Evolutionary conservation across 257 asterid genomes (phyloP).

Genomic region (Solanum piurae): DNA sequence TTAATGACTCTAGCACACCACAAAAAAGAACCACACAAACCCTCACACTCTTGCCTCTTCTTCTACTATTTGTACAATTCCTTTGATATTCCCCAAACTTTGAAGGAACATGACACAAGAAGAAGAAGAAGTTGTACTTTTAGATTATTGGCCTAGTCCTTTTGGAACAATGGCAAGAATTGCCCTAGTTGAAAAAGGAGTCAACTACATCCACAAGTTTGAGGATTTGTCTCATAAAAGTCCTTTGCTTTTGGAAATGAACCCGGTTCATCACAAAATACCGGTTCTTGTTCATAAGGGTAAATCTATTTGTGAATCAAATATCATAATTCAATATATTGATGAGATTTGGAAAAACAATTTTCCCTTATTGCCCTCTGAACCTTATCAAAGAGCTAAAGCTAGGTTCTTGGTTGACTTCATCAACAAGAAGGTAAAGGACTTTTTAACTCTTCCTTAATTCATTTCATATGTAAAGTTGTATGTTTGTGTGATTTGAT

Average conservation of each 20-base stretch:
- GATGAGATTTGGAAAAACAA: slow-evolving; percentile 10
- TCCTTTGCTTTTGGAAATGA: slow-evolving; percentile 6
- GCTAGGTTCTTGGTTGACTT: slow-evolving; percentile 20
- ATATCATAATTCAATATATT: slow-evolving; percentile 11
- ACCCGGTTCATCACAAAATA: slow-evolving; percentile 6
- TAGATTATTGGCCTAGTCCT: background rate
- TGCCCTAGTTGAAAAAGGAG: slow-evolving; percentile 1
- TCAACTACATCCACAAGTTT: background rate
- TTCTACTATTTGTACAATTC: background rate
- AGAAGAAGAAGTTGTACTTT: slow-evolving; percentile 3
- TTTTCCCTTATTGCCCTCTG: background rate
- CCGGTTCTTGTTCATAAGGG: slow-evolving; percentile 15
- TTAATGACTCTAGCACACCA: background rate
- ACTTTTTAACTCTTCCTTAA: background rate
- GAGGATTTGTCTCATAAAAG: slow-evolving; percentile 4
- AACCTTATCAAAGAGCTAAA: background rate
- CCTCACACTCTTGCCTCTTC: background rate
- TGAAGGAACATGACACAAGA: background rate
- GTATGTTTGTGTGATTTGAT: background rate
- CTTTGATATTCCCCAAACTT: background rate
- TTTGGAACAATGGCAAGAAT: slow-evolving; percentile 1
- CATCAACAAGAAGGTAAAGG: slow-evolving; percentile 8
- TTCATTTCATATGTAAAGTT: background rate
- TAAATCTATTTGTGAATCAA: slow-evolving; percentile 16
- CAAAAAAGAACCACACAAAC: background rate